Base-by-base conservation (phyloP, 306 rosid genomes). In the Trifolium repens region DNA sequence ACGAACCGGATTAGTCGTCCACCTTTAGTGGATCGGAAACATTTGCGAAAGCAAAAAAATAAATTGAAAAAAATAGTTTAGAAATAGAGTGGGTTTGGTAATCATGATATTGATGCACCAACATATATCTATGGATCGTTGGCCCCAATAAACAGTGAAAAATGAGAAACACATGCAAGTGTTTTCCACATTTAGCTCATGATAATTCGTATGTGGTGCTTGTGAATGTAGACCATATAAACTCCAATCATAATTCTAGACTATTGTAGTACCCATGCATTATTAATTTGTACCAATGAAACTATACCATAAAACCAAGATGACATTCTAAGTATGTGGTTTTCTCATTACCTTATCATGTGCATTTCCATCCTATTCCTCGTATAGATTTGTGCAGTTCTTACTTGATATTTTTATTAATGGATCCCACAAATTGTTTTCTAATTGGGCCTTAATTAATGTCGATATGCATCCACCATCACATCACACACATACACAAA, bases 91-190 rank as follows among this genome's bases (percentile, higher is more conserved):
- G 35, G 15, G 62, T 57, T 57, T 24, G 35, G 63, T 55, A 34
- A 1, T 57, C 2, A 22, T 57, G 35, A 57, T 11, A 57, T 26
- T 57, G 63, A 57, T 2, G n/a, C 5, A 24, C 16, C 63, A 57
- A 15, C 63, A 24, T 24, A 57, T 22, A 22, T 22, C 24, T 22
- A 22, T 22, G 24, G 10, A 54, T 54, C 11, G 10, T 26, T 59
- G 32, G 9, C 34, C 17, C 39, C 40, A 7, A 12, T 42, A 67
- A 69, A 24, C 7, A 15, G 40, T 37, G 76, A 40, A 74, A 74
- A 69, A 75, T 70, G 67, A 50, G 50, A 27, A 80, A 74, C 72
- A 69, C 77, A 34, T 62, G 80, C 53, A 4, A 30, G 62, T 30
- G 19, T 62, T 11, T 71, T 63, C 63, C 73, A 61, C 78, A 13